A percentile compares a stretch with the other conserved stretches of the same genome.
Conservation (phyloP, 305 asterid species). For the Galium porrigens region DNA sequence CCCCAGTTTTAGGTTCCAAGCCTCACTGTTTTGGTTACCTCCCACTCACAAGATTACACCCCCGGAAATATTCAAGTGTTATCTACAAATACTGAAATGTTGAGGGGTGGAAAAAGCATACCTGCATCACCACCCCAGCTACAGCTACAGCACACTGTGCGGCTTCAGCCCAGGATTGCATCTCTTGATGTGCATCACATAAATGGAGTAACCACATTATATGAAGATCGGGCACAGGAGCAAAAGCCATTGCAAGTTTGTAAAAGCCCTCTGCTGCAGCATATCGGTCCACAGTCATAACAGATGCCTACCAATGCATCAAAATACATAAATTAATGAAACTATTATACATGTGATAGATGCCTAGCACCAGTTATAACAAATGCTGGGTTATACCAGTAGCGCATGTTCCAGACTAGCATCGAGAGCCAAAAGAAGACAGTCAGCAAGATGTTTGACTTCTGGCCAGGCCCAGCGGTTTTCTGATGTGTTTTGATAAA, state of each 20-base stretch:
- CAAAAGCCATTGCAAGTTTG: constrained; percentile 96
- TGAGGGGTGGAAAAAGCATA: constrained; percentile 14
- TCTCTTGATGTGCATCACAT: constrained; percentile 99
- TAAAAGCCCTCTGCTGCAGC: constrained; percentile 96
- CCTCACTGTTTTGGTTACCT: neutral
- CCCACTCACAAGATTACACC: neutral
- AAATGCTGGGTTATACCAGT: constrained; percentile 42
- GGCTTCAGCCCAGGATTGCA: constrained; percentile 99
- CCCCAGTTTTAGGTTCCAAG: neutral
- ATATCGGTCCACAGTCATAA: constrained; percentile 81
- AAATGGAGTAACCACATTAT: constrained; percentile 96
- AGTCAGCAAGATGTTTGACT: constrained; percentile 58
- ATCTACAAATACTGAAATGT: constrained; percentile 3
- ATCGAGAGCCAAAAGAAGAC: constrained; percentile 92
- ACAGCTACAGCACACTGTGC: constrained; percentile 99
- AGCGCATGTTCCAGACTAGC: constrained; percentile 97
- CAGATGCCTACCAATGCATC: constrained; percentile 49
- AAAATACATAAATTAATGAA: constrained; percentile 15
- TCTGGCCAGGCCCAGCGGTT: constrained; percentile 74
- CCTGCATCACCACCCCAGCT: constrained; percentile 99
- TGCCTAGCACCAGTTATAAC: constrained; percentile 3
- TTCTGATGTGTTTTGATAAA: constrained; percentile 35
- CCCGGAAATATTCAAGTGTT: neutral
- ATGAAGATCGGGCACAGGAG: constrained; percentile 98
- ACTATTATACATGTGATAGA: constrained; percentile 1